Conservation (phyloP, 768 basidiomycete genomes). For the Thelephora aurantiotincta region DNA sequence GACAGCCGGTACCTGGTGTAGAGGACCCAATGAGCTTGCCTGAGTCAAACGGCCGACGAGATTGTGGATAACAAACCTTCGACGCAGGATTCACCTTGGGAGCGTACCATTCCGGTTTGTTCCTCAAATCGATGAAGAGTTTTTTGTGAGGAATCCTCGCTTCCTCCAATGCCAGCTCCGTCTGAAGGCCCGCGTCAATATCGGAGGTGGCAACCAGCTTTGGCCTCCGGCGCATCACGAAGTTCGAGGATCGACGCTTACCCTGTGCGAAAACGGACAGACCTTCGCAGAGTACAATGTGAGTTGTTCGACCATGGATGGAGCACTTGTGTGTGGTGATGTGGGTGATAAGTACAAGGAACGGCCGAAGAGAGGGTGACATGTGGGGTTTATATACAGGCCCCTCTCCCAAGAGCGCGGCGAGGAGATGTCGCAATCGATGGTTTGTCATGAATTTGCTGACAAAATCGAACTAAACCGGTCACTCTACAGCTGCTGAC, state of each 20-base stretch:
- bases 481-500: too few relatives aligned
- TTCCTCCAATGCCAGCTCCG: slow-evolving; percentile 49
- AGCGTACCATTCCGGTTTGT: slow-evolving; percentile 61
- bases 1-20: slow-evolving; percentile 39
- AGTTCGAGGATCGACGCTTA: slow-evolving; percentile 17
- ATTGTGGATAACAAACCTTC: slow-evolving; percentile 29
- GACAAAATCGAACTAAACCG: too few relatives aligned
- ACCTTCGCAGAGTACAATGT: slow-evolving; percentile 1
- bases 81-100: slow-evolving; percentile 50
- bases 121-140: slow-evolving; percentile 43
- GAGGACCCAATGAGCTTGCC: not conserved
- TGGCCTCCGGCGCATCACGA: too few relatives aligned
- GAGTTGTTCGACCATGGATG: not conserved
- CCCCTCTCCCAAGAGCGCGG: too few relatives aligned
- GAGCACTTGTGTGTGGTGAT: not conserved
- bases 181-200: slow-evolving; percentile 17
- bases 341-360: too few relatives aligned
- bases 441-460: too few relatives aligned
- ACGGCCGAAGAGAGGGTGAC: too few relatives aligned
- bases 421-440: too few relatives aligned
- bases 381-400: too few relatives aligned
- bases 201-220: not conserved
- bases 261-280: slow-evolving; percentile 48
- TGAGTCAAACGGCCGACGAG: not conserved
- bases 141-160: slow-evolving; percentile 31